These are phyloP conservation scores for Pisolithus marmoratus DNA, from an alignment of 768 basidiomycete genomes.

Conservation along the genomic window DNA sequence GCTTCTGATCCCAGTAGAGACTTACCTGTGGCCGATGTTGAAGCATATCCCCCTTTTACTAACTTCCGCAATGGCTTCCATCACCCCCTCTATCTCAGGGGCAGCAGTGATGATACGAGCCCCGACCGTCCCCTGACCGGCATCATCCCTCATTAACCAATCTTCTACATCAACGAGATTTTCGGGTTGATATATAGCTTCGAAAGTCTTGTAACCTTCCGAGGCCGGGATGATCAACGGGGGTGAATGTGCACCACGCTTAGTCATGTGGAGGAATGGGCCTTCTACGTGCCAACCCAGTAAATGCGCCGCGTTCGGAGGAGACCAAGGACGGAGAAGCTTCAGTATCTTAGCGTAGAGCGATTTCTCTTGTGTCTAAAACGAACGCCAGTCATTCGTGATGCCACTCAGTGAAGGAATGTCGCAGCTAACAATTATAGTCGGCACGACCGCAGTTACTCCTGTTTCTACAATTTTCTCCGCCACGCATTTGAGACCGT, in stretches of 20 bases:
- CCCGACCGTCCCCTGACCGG: conserved; percentile 33
- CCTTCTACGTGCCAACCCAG: conserved; percentile 93
- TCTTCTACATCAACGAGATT: conserved; percentile 61
- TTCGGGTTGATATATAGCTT: conserved; percentile 64
- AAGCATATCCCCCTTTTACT: conserved; percentile 63
- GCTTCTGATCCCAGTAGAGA: not conserved
- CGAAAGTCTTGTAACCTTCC: conserved; percentile 62
- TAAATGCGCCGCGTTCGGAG: conserved; percentile 59
- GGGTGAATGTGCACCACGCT: conserved; percentile 78
- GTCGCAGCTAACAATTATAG: conserved; percentile 55
- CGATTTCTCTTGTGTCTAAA: conserved; percentile 71
- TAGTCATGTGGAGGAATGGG: conserved; percentile 77
- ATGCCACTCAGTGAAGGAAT: not conserved
- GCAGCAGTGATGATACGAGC: conserved; percentile 83
- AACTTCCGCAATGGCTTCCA: conserved; percentile 59
- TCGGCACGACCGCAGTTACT: conserved; percentile 71
- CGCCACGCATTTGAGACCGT: conserved; percentile 65
- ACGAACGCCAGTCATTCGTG: not conserved
- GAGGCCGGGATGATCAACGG: conserved; percentile 57
- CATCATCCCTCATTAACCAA: conserved; percentile 50
- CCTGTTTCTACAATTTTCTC: conserved; percentile 81
- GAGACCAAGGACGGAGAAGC: conserved; percentile 63
- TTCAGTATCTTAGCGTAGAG: conserved; percentile 66
- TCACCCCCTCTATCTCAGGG: conserved; percentile 81
- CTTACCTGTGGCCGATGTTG: conserved; percentile 86